Evolutionary conservation across 2,329 filamentous ascomycete genomes (phyloP).

Genomic region (Talaromyces sp.): DNA sequence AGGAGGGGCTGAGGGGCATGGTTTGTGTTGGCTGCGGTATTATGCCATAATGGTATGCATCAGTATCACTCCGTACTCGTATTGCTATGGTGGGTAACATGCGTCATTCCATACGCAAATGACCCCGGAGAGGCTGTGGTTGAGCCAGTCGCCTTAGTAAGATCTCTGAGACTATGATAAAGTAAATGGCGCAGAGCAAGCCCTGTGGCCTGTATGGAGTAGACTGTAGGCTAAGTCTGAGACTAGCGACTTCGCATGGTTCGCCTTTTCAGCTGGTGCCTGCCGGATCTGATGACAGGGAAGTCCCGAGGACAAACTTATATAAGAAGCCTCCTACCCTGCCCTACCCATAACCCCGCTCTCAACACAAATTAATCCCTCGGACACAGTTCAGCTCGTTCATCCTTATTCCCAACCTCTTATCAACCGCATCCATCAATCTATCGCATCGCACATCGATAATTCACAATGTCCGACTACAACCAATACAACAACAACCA

Average conservation of each 20-base stretch:
- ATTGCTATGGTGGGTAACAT: neutral
- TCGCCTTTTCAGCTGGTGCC: slow-evolving; percentile 4
- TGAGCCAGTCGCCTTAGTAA: neutral
- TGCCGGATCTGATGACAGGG: slow-evolving; percentile 10
- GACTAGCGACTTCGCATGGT: neutral
- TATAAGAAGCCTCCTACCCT: slow-evolving; percentile 16
- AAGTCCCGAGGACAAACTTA: slow-evolving; percentile 16
- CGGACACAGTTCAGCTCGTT: neutral
- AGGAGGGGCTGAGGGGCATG: slow-evolving; percentile 3
- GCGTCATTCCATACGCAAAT: slow-evolving; percentile 1
- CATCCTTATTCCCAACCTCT: neutral
- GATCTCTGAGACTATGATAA: neutral
- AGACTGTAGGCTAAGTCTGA: neutral
- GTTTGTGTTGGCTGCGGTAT: neutral
- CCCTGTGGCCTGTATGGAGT: neutral
- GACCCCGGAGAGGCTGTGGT: neutral
- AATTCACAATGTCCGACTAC: slow-evolving; percentile 19
- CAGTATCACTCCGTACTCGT: neutral
- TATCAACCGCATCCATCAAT: neutral
- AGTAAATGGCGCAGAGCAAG: neutral
- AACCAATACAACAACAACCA: slow-evolving; percentile 31
- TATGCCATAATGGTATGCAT: neutral
- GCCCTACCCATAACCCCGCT: slow-evolving; percentile 10
- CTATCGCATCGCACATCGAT: neutral
- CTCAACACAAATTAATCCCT: neutral